These are phyloP conservation scores for Trichosporon sp. DNA, from an alignment of 1,284 basidiomycete species.

Conservation along the genomic window DNA sequence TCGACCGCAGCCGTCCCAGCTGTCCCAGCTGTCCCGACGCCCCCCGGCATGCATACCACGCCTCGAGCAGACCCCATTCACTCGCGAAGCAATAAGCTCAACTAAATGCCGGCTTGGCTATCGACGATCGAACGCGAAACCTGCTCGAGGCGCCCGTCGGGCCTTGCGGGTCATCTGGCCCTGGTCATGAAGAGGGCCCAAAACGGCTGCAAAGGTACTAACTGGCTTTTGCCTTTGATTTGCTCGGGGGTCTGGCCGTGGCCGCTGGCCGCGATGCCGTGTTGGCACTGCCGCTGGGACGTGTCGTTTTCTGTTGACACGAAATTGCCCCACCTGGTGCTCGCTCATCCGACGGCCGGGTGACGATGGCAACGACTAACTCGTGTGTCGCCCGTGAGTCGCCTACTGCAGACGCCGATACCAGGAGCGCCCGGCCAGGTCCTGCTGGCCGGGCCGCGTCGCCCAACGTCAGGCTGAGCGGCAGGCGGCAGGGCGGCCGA, in stretches of 20 bases:
- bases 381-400: neutral
- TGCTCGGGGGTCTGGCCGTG: neutral
- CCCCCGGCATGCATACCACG: neutral
- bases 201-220: neutral
- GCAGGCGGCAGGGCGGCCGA: neutral
- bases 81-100: neutral
- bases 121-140: neutral
- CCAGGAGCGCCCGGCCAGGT: neutral
- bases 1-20: neutral
- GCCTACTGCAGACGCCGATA: neutral
- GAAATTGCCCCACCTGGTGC: no score
- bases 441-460: no score
- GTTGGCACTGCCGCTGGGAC: no score
- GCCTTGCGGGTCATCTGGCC: neutral
- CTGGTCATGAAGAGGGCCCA: neutral
- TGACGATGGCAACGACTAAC: neutral
- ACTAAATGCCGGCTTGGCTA: constrained; percentile 1
- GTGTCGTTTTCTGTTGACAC: neutral
- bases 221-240: neutral
- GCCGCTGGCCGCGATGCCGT: neutral
- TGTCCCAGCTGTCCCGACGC: neutral
- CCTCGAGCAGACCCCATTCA: neutral
- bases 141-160: neutral
- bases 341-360: neutral
- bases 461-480: neutral